Evolutionary conservation across 2,329 filamentous ascomycete species (phyloP).

Genomic region (Leptographium lundbergii): DNA sequence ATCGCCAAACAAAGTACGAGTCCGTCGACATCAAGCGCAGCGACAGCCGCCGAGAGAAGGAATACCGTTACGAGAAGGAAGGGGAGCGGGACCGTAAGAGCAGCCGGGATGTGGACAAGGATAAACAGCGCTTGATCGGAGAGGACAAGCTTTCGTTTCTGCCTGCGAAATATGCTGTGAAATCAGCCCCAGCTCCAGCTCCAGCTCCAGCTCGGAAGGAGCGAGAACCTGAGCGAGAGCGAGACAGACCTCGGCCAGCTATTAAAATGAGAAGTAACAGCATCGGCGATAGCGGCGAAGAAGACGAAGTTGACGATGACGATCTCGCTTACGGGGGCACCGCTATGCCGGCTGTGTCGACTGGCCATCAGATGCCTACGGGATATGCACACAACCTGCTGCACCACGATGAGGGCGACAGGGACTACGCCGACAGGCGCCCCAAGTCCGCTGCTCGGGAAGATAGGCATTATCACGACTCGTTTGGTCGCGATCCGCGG

Average conservation of each 20-base stretch:
- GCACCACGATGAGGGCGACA: conserved; percentile 19
- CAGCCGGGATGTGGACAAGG: conserved; percentile 12
- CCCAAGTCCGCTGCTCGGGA: background rate
- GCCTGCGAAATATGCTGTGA: conserved; percentile 33
- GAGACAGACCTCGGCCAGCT: conserved; percentile 9
- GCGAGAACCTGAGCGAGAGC: conserved; percentile 10
- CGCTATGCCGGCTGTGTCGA: conserved; percentile 4
- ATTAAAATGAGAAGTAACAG: conserved; percentile 7
- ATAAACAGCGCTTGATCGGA: conserved; percentile 19
- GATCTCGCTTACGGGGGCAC: conserved; percentile 37
- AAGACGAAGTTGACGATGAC: conserved; percentile 4
- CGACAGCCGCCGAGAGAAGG: conserved; percentile 16
- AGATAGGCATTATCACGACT: conserved; percentile 16
- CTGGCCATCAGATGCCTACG: background rate
- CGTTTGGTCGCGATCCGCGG: conserved; percentile 21
- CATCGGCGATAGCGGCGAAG: conserved; percentile 4
- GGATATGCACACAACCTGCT: conserved; percentile 19
- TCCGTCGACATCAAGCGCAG: conserved; percentile 17
- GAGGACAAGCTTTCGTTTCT: conserved; percentile 30
- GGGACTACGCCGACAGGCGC: background rate
- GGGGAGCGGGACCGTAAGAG: conserved; percentile 9
- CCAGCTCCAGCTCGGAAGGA: background rate
- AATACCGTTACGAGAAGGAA: conserved; percentile 15
- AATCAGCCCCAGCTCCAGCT: conserved; percentile 3
- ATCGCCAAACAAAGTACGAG: conserved; percentile 24